Conservation (phyloP, 495 filamentous ascomycete genomes). For the Haplographium delicatum region DNA sequence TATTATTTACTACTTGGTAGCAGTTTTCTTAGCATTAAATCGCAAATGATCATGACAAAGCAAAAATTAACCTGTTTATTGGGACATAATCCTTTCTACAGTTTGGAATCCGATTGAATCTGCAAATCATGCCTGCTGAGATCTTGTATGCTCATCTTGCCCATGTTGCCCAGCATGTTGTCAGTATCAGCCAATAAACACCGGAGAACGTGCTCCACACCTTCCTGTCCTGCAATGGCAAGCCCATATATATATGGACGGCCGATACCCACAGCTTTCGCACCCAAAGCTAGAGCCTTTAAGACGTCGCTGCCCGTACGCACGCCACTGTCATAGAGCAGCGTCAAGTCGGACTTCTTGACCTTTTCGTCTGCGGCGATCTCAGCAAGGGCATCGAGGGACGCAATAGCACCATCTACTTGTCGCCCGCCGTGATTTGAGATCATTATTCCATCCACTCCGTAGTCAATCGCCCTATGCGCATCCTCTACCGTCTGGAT, state of each 20-base stretch:
- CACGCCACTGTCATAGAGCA: constrained; percentile 43
- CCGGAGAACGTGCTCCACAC: constrained; percentile 61
- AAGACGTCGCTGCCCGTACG: constrained; percentile 51
- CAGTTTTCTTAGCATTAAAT: no score
- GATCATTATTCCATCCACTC: constrained; percentile 74
- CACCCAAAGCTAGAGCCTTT: constrained; percentile 60
- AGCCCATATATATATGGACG: constrained; percentile 59
- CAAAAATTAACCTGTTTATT: no score
- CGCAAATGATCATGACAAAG: no score
- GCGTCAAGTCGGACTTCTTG: neutral
- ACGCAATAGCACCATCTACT: constrained; percentile 58
- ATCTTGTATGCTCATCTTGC: no score
- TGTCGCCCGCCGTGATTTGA: constrained; percentile 60
- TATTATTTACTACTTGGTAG: no score
- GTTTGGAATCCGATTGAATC: no score
- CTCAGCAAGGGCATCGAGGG: constrained; percentile 56
- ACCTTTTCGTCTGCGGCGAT: no score
- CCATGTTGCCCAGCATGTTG: constrained; percentile 57
- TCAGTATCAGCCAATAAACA: constrained; percentile 60
- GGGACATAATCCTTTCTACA: no score
- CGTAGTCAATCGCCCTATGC: constrained; percentile 69
- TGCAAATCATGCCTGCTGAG: no score
- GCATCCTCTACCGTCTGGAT: constrained; percentile 91
- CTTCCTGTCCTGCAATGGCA: constrained; percentile 53
- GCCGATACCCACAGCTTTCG: constrained; percentile 59